Evolutionary conservation across 208 protist genomes (phyloP).

Genomic region (Tritrichomonas musculus): DNA sequence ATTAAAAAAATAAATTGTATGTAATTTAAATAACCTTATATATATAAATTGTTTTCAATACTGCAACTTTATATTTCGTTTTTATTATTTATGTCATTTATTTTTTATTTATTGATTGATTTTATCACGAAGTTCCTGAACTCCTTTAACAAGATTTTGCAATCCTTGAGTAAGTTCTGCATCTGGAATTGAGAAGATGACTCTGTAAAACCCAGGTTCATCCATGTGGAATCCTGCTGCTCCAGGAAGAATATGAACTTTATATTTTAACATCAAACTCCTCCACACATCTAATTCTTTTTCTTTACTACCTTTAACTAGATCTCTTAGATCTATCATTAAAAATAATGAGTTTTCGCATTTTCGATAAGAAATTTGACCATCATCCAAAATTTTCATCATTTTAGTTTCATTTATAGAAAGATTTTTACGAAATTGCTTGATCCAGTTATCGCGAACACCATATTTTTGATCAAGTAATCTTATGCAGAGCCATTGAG

Average conservation of each 20-base stretch:
- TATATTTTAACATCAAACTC: not conserved
- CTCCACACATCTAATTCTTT: not conserved
- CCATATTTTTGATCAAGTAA: too few relatives aligned
- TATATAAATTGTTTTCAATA: too few relatives aligned
- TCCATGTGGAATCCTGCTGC: not conserved
- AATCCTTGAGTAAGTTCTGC: not conserved
- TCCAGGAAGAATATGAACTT: not conserved
- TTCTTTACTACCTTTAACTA: not conserved
- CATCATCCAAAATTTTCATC: not conserved
- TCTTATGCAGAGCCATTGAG: not conserved
- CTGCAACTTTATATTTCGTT: too few relatives aligned
- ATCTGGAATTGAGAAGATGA: not conserved
- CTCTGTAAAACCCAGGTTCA: not conserved
- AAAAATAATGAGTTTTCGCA: not conserved
- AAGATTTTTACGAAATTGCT: not conserved
- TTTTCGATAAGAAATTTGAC: not conserved
- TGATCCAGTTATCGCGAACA: not conserved
- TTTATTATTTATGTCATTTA: too few relatives aligned
- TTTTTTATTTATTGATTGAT: too few relatives aligned
- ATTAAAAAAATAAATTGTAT: too few relatives aligned
- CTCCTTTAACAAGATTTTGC: not conserved
- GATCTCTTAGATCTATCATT: not conserved
- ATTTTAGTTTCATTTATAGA: too few relatives aligned
- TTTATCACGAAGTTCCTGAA: not conserved
- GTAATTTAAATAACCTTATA: too few relatives aligned